Base-by-base conservation (phyloP, 2,329 filamentous ascomycete genomes). In the Fusarium gaditjirri region DNA sequence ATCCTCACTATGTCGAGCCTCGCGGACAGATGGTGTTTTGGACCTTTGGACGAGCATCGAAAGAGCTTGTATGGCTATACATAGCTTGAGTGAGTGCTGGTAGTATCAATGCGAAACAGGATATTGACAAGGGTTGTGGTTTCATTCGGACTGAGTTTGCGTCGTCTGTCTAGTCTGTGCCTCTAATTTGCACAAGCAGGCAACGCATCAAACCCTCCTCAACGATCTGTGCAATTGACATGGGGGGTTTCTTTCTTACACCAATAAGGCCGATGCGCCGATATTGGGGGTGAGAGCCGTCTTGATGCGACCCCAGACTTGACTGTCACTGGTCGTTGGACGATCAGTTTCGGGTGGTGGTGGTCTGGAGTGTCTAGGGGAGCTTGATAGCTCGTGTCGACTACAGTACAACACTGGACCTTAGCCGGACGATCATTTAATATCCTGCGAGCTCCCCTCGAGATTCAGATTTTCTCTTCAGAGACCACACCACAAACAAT, bases 341-440 rank as follows among this genome's bases (percentile, higher is more conserved):
- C 52, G 61, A 65, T 65, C 55, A 42, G 47, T 70, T 70, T 74
- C 39, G 65, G 68, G 41, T 71, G 54, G 64, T 65, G 58, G 54
- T 66, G 49, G 49, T 66, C 63, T 70, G 61, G 61, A 35, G 16
- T 60, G 49, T 39, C 49, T 39, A 29, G 49, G 69, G 65, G 66
- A 61, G 61, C 58, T 62, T 38, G 54, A 68, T 55, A 66, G 31
- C 54, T 49, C 35, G 49, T 53, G 33, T 53, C 19, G 54, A 49
- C 31, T 42, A 39, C 43, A 53, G 38, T 42, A 39, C 43, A 53
- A 43, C 55, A 36, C 31, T 35, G 47, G 47, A 42, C 65, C 59
- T 68, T 58, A 50, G 58, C 61, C 49, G 46, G 61, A 61, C 50
- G 61, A 73, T 75, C 61, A 75, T 75, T 75, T 76, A 75, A 75